Base-by-base conservation (phyloP, 306 rosid species). In the Vigna angularis region DNA sequence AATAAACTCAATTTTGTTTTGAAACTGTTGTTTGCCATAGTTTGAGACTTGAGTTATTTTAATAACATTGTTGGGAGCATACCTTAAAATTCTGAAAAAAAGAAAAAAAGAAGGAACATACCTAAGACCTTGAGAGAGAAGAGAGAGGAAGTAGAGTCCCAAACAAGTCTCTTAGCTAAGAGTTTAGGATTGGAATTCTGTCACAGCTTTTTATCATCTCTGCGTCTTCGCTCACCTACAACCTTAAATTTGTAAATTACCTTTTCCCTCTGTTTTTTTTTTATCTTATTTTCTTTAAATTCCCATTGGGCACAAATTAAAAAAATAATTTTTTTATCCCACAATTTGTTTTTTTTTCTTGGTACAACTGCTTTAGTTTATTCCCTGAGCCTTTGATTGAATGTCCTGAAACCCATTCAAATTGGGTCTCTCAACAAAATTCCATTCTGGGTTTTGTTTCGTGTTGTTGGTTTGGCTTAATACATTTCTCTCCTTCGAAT, bases 121-220 rank as follows among this genome's bases (percentile, higher is more conserved):
- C 20, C 40, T 28, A 14, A 59, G 67, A 62, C 47, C 47, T 65
- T 65, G 48, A 66, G 70, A 65, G 40, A 44, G 52, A 30, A 57
- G 7, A 14, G 56, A 58, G 16, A 58, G 58, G 62, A 48, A 52
- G 71, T 61, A 22, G 76, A 75, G 85, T 81, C 85, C 73, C 34
- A 75, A 75, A 15, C 32, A 76, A 76, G 74, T 58, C 72, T 59
- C 66, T 6, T 55, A 81, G 77, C 85, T 75, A 34, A 66, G 44
- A 59, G 56, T 75, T 81, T 55, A 70, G 49, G 76, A 81, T 75
- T 77, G 48, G 50, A 65, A 15, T 66, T 73, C 69, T 65, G 20
- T 32, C 55, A 17, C 49, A 63, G 74, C 49, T 59, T 66, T 20
- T 20, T 66, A 17, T 64, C 78, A 3, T 61, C 78, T 22, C 49